phyloP scores from a whole-genome alignment of 202 grass and related monocot species.

The Brachypodium distachyon region DNA sequence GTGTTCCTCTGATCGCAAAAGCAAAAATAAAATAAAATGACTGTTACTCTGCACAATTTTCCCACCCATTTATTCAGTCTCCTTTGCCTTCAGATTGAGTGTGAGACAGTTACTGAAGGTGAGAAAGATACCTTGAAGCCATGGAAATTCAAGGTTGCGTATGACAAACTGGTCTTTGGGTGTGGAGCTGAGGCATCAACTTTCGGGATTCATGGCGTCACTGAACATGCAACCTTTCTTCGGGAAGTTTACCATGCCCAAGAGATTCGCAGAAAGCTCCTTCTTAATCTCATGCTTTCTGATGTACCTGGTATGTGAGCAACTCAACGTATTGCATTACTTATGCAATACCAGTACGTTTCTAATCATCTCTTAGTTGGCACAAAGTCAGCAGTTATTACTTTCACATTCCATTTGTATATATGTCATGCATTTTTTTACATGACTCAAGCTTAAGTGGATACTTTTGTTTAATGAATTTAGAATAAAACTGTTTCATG shows the following conservation, averaged over 20 bases:
- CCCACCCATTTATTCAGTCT: constrained; percentile 9
- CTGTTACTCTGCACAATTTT: not conserved
- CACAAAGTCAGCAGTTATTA: not conserved
- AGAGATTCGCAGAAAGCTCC: constrained; percentile 87
- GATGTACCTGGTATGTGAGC: constrained; percentile 65
- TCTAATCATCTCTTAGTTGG: not conserved
- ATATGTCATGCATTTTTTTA: not conserved
- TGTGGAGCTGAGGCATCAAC: constrained; percentile 90
- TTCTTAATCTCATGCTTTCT: constrained; percentile 92
- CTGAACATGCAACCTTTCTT: constrained; percentile 89
- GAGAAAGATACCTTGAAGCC: constrained; percentile 49
- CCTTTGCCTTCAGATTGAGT: constrained; percentile 57
- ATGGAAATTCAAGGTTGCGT: constrained; percentile 91
- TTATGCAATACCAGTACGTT: not conserved
- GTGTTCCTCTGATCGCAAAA: no score
- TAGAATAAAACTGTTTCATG: not conserved
- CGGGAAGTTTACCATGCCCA: constrained; percentile 93
- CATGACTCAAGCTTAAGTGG: not conserved
- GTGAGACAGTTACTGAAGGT: constrained; percentile 68
- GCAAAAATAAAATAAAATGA: no score
- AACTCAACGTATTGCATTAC: not conserved
- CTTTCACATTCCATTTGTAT: not conserved
- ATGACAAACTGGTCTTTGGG: constrained; percentile 89
- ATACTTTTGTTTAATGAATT: not conserved
- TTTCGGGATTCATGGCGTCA: constrained; percentile 81